These are phyloP conservation scores for Ailanthus altissimus DNA, from an alignment of 345 rosid genomes.

Conservation along the genomic window DNA sequence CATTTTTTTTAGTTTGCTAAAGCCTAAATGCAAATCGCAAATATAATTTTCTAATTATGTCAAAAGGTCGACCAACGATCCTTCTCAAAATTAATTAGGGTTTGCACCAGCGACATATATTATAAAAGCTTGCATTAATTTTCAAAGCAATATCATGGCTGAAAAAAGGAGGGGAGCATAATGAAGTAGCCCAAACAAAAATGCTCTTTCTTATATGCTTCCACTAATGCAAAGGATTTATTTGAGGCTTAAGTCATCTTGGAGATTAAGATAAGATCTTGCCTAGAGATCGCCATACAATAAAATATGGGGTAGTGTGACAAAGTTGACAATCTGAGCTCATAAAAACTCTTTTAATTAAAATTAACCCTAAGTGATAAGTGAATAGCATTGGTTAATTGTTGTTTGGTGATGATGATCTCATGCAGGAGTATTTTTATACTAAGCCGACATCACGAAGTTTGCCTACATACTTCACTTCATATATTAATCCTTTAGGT, in stretches of 20 bases:
- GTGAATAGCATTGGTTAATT: no score
- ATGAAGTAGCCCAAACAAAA: background rate
- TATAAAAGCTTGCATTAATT: background rate
- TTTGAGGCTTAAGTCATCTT: background rate
- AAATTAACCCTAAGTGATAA: background rate
- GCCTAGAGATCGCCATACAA: constrained; percentile 18
- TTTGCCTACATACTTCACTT: background rate
- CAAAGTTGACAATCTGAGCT: constrained; percentile 17
- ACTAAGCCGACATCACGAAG: background rate
- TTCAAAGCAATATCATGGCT: background rate
- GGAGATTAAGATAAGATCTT: constrained; percentile 12
- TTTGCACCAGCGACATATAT: background rate
- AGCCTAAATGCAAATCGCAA: background rate
- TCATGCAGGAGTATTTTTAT: background rate
- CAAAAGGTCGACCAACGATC: background rate
- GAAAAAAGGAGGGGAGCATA: background rate
- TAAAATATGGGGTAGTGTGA: constrained; percentile 8
- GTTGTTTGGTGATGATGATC: background rate
- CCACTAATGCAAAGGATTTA: background rate
- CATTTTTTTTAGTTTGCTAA: no score
- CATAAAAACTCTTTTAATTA: background rate
- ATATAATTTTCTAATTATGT: background rate
- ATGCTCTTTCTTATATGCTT: background rate
- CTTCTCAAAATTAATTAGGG: constrained; percentile 1
- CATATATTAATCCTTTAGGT: background rate